Base-by-base conservation (phyloP, 768 basidiomycete genomes). In the Boletus sensibilis region DNA sequence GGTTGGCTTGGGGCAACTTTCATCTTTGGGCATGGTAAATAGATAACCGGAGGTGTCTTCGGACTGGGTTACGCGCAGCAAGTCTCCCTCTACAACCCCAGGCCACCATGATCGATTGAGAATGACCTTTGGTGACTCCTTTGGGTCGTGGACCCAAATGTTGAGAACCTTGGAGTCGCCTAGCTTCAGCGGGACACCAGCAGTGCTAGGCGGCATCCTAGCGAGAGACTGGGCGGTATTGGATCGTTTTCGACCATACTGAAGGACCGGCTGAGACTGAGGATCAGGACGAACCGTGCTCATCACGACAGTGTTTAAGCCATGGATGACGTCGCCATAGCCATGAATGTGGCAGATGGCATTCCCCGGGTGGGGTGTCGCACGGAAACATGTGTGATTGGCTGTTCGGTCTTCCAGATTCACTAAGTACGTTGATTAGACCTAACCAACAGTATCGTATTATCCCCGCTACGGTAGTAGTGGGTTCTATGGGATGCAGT, bases 61-160 rank as follows among this genome's bases (percentile, higher is more conserved):
- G 25, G 79, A 67, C 46, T 74, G 74, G 50, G 74, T 73, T 44
- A 92, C 81, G 52, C 82, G 78, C 40, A 93, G 64, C 66, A 90
- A 73, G 63, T 93, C 91, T 9, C 90, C 92, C 61, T 88, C 87
- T 43, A 77, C 75, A 33, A 91, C 86, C 3, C 92, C 92, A 7
- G 88, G 88, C 87, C 88, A 91, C 68, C 78, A 83, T 12, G 82
- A 75, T 42, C 86, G 86, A 60, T 92, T 92, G 68, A 94, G 79
- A 18, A 84, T 75, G 52, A 90, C 84, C 18, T 72, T 72, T 9
- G 78, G 68, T 0, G 82, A 79, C 50, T 87, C 83, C 64, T 84
- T 86, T 35, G 78, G 63, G 54, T 90, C 87, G 64, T 89, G 86
- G 4, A 92, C 88, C 90, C 90, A 91, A 13, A 79, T 77, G 37